Evolutionary conservation across 1,284 basidiomycete genomes (phyloP).

Genomic region (Moniliella sp.): DNA sequence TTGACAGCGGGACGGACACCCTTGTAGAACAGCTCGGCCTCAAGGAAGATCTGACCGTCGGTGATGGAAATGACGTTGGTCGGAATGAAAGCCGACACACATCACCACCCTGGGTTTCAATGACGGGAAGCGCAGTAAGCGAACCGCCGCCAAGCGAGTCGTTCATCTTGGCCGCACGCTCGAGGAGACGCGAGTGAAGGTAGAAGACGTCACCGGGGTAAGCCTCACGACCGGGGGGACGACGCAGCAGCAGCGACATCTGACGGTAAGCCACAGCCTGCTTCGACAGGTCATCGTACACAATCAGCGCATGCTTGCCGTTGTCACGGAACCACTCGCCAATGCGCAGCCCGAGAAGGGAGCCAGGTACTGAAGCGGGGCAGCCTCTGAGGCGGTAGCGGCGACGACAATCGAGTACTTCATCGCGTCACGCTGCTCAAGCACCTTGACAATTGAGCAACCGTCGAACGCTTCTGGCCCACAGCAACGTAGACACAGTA

Average conservation of each 20-base stretch:
- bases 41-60: conserved; percentile 33
- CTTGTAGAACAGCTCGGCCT: conserved; percentile 68
- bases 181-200: conserved; percentile 95
- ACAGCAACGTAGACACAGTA: conserved; percentile 99
- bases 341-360: conserved; percentile 98
- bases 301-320: conserved; percentile 76
- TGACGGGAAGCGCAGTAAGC: conserved; percentile 91
- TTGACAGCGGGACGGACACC: conserved; percentile 97
- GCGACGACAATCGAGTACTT: conserved; percentile 98
- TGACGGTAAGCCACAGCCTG: conserved; percentile 99
- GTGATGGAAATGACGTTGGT: conserved; percentile 34
- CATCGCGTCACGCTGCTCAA: conserved; percentile 98
- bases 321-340: conserved; percentile 99
- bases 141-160: conserved; percentile 92
- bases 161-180: conserved; percentile 99
- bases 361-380: conserved; percentile 92
- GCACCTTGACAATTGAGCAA: conserved; percentile 94
- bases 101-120: conserved; percentile 99
- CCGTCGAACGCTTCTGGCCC: conserved; percentile 96
- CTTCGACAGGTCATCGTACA: conserved; percentile 98
- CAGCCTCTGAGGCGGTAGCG: conserved; percentile 93
- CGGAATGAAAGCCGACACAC: conserved; percentile 59
- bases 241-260: conserved; percentile 97
- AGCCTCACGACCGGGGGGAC: conserved; percentile 97
- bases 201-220: conserved; percentile 99